Evolutionary conservation across 768 basidiomycete species (phyloP), one percentile per base, ranked within the genome.

Genomic region (Tulasnella sp.): DNA sequence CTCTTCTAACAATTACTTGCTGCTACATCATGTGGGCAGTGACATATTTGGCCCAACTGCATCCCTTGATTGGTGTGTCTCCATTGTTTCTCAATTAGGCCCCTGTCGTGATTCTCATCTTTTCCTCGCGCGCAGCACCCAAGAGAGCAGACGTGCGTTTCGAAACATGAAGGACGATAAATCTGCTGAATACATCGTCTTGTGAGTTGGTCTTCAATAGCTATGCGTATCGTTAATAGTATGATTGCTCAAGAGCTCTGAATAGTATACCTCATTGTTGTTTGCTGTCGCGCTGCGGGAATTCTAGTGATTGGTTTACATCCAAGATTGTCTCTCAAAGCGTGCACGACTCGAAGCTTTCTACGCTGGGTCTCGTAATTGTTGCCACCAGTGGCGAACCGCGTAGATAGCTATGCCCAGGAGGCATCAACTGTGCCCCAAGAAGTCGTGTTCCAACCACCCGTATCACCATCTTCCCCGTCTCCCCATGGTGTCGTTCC

Each of bases 1-100:
- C 91, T 49, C 76, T 90, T 73, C 79, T 98, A 62, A 79, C 87
- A 2, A 71, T 97, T 17, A 74, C 81, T 2, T 85, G 80, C 57
- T 93, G 89, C 72, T 98, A 92, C 74, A 80, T 98, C 66, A 84
- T 97, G 83, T 98, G 93, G 93, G 85, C 85, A 74, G 81, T 94
- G 67, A 92, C 93, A n/a, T 98, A 94, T 72, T 77, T 96, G 69
- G 92, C 92, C 0, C 93, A 98, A 68, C 71, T 96, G 52, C 83
- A 97, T 68, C 93, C 93, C 38, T 77, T 98, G 52, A 83, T 94
- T 67, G 73, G 93, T 93, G 63, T 62, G 81, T 63, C 5, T n/a
- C n/a, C n/a, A n/a, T n/a, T n/a, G n/a, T n/a, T n/a, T 34, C 54
- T 42, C 44, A 41, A 55, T 27, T 41, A 22, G 19, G 34, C 21